Percentiles rank a stretch among this genome's conserved stretches.
These are phyloP conservation scores for Fusarium sp. DNA, from an alignment of 2,329 filamentous ascomycete species.

Conservation along the genomic window DNA sequence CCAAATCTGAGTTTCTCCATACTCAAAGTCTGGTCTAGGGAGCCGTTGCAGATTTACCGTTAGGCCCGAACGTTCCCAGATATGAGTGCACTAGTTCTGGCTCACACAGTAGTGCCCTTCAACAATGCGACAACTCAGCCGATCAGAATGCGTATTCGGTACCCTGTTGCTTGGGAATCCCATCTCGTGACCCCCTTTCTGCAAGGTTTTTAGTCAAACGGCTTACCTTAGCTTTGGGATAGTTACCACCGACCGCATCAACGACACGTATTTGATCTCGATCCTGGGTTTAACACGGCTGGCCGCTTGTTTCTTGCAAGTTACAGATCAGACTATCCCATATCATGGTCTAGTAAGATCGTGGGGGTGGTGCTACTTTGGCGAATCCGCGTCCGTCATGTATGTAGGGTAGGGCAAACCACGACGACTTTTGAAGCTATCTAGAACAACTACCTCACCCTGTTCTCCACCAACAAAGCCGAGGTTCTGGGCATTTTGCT, in stretches of 20 bases:
- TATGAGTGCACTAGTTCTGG: conserved; percentile 19
- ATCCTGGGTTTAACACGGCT: conserved; percentile 14
- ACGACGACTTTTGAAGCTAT: conserved; percentile 1
- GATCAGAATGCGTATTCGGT: conserved; percentile 22
- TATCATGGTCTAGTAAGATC: background rate
- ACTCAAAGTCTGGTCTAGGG: background rate
- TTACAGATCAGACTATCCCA: background rate
- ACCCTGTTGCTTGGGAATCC: conserved; percentile 17
- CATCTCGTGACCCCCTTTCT: conserved; percentile 35
- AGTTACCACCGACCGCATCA: conserved; percentile 23
- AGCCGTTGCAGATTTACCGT: conserved; percentile 29
- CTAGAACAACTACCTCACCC: conserved; percentile 11
- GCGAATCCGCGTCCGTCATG: background rate
- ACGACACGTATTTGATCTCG: conserved; percentile 21
- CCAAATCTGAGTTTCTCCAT: conserved; percentile 1
- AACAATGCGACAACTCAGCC: conserved; percentile 30
- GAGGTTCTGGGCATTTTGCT: conserved; percentile 5
- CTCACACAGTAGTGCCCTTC: conserved; percentile 7
- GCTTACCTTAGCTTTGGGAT: conserved; percentile 4
- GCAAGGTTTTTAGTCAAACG: conserved; percentile 25
- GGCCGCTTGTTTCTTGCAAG: conserved; percentile 23
- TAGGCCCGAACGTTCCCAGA: conserved; percentile 21
- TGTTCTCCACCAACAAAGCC: conserved; percentile 5
- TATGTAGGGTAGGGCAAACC: conserved; percentile 8
- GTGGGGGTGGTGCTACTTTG: conserved; percentile 18